Evolutionary conservation across 495 filamentous ascomycete genomes (phyloP).

Genomic region (Penicillium bialowiezense): DNA sequence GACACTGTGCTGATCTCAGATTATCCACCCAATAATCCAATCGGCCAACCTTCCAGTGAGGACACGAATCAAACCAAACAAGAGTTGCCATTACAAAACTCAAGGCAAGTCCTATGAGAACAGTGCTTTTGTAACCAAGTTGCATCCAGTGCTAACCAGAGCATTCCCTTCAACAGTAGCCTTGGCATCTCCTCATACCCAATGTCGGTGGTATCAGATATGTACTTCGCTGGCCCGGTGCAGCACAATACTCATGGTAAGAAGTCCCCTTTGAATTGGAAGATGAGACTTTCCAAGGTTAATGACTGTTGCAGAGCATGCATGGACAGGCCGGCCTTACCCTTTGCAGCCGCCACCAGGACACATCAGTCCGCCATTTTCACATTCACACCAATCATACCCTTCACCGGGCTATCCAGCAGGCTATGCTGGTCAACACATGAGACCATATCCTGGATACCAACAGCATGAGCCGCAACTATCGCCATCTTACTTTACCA

Average conservation of each 20-base stretch:
- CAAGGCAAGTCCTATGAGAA: conserved; percentile 9
- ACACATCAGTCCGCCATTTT: conserved; percentile 18
- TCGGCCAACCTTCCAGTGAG: conserved; percentile 7
- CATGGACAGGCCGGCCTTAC: conserved; percentile 24
- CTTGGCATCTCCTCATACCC: conserved; percentile 22
- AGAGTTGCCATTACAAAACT: conserved; percentile 1
- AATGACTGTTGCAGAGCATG: conserved; percentile 22
- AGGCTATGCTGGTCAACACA: conserved; percentile 14
- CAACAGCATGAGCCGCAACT: conserved; percentile 10
- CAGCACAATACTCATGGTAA: conserved; percentile 26
- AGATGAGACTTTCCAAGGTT: neutral
- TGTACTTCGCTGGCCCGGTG: conserved; percentile 26
- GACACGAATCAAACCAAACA: conserved; percentile 5
- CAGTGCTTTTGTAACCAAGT: neutral
- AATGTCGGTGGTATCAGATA: conserved; percentile 27
- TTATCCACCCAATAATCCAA: conserved; percentile 7
- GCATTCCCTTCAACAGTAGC: conserved; percentile 7
- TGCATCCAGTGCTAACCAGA: conserved; percentile 1
- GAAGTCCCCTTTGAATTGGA: neutral
- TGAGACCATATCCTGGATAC: conserved; percentile 9
- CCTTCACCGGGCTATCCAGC: conserved; percentile 13
- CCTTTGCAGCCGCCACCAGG: conserved; percentile 14
- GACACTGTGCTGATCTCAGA: conserved; percentile 7
- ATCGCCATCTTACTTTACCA: conserved; percentile 17
- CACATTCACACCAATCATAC: conserved; percentile 17